Conservation (phyloP, 2,329 filamentous ascomycete species). For the Colletotrichum sp. region DNA sequence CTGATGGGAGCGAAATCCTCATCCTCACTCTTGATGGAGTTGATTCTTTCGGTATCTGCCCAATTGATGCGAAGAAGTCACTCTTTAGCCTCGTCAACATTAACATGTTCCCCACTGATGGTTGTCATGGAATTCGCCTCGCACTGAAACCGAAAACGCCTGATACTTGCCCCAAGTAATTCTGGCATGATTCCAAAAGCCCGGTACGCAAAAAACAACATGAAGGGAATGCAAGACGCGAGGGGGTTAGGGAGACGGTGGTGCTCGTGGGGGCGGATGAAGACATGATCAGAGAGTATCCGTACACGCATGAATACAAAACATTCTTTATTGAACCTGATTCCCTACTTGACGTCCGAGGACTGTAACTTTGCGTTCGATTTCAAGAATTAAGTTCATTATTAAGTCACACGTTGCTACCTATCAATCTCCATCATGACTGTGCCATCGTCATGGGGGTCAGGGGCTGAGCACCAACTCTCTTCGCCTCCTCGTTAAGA, state of each 20-base stretch:
- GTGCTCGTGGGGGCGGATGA: rapidly evolving
- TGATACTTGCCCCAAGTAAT: neutral
- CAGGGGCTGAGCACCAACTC: slow-evolving; percentile 39
- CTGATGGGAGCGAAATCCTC: neutral
- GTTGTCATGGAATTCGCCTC: too few relatives aligned
- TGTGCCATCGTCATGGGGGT: neutral
- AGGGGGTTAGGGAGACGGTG: rapidly evolving
- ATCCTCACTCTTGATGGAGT: neutral
- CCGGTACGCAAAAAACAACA: rapidly evolving
- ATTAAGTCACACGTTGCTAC: rapidly evolving
- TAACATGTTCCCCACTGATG: too few relatives aligned
- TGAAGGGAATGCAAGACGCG: rapidly evolving
- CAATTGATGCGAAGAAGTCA: rapidly evolving
- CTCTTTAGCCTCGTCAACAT: too few relatives aligned
- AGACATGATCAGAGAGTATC: neutral
- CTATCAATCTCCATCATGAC: neutral
- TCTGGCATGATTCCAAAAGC: rapidly evolving
- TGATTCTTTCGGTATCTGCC: too few relatives aligned
- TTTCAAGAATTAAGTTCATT: neutral
- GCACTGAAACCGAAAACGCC: neutral
- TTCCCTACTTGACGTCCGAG: neutral
- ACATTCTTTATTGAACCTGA: rapidly evolving
- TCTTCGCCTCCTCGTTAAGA: slow-evolving; percentile 58
- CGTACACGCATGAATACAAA: neutral
- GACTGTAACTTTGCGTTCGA: neutral